Conservation (phyloP, 2,329 filamentous ascomycete species). For the Pestalotiopsis sp. region DNA sequence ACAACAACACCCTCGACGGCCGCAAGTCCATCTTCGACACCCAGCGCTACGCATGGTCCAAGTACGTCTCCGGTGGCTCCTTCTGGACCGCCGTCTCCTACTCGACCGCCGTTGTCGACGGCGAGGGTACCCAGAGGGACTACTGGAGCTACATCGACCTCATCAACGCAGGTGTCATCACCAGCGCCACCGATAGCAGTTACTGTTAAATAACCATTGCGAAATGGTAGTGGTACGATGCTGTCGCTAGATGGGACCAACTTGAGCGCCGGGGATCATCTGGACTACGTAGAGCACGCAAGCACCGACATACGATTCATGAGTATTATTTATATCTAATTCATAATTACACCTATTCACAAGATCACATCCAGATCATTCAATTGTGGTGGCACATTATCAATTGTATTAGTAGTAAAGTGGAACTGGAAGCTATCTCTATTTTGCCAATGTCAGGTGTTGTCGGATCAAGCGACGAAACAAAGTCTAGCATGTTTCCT, state of each 20-base stretch:
- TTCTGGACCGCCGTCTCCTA: constrained; percentile 29
- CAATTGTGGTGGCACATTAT: too few species aligned
- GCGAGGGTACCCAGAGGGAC: constrained; percentile 16
- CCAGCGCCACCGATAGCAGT: constrained; percentile 4
- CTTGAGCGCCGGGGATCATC: neutral
- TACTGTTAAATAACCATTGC: neutral
- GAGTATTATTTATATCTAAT: neutral
- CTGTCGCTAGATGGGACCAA: neutral
- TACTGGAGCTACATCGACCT: constrained; percentile 14
- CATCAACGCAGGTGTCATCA: constrained; percentile 9
- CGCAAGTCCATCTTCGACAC: constrained; percentile 32
- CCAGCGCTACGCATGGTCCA: constrained; percentile 31
- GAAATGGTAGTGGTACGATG: neutral
- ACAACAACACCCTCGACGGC: constrained; percentile 31
- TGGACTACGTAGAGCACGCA: neutral
- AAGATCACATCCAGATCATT: too few species aligned
- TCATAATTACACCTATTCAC: neutral
- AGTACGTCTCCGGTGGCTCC: constrained; percentile 29
- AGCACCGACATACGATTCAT: neutral
- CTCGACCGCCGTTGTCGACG: constrained; percentile 11
- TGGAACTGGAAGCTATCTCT: too few species aligned
- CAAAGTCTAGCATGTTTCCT: too few species aligned
- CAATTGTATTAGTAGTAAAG: too few species aligned
- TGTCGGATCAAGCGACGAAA: too few species aligned
- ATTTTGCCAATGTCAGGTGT: too few species aligned